These are phyloP conservation scores for Tetrapisispora taiwanensis DNA, from an alignment of 805 yeast genomes.

Conservation along the genomic window DNA sequence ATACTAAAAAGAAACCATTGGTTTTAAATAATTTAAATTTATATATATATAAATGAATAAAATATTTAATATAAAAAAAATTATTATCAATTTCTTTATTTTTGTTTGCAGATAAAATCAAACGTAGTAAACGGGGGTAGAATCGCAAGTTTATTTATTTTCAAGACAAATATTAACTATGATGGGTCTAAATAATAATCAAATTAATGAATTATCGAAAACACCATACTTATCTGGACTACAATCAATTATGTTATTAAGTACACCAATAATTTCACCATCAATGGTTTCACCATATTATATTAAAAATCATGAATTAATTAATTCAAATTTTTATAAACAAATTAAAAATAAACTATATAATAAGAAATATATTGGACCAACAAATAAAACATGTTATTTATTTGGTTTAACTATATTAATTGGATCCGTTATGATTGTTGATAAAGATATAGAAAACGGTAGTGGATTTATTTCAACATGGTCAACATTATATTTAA, in stretches of 20 bases:
- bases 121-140: too few relatives aligned
- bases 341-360: neutral
- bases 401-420: slow-evolving; percentile 54
- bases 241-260: slow-evolving; percentile 30
- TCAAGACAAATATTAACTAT: too few relatives aligned
- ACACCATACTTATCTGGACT: slow-evolving; percentile 43
- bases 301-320: slow-evolving; percentile 6
- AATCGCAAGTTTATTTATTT: too few relatives aligned
- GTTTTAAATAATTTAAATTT: neutral
- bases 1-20: neutral
- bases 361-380: slow-evolving; percentile 24
- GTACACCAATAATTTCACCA: slow-evolving; percentile 32
- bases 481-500: slow-evolving; percentile 66
- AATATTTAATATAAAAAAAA: neutral
- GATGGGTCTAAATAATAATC: neutral
- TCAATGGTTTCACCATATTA: slow-evolving; percentile 11
- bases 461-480: slow-evolving; percentile 77
- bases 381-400: slow-evolving; percentile 32
- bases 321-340: neutral
- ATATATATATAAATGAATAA: neutral
- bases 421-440: slow-evolving; percentile 62
- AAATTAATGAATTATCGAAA: slow-evolving; percentile 15
- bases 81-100: too few relatives aligned
- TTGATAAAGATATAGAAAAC: slow-evolving; percentile 64
- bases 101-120: too few relatives aligned